phyloP scores from a whole-genome alignment of 2,329 filamentous ascomycete species.

The Cadophora malorum region DNA sequence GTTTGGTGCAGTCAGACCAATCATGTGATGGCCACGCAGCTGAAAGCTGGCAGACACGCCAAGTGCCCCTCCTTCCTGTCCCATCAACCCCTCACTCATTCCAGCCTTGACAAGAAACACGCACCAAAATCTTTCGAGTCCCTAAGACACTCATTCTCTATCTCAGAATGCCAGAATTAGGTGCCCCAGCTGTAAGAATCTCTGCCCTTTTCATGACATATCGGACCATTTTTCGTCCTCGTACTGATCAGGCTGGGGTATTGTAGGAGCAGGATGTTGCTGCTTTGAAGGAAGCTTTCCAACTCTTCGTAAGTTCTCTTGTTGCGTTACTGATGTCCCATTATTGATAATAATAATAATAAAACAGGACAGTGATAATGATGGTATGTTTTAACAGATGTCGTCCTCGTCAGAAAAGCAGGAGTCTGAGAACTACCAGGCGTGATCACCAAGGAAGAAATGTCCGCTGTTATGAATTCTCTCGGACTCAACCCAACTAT shows the following conservation, averaged over 20 bases:
- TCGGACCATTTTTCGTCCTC: neutral
- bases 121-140: neutral
- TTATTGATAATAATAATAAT: neutral
- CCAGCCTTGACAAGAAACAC: slow-evolving; percentile 6
- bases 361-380: slow-evolving; percentile 23
- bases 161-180: slow-evolving; percentile 17
- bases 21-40: slow-evolving; percentile 18
- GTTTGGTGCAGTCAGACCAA: neutral
- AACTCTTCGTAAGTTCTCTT: slow-evolving; percentile 29
- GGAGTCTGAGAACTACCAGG: slow-evolving; percentile 48
- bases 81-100: slow-evolving; percentile 18
- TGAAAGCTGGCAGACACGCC: neutral
- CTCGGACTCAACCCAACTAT: slow-evolving; percentile 68
- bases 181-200: slow-evolving; percentile 14
- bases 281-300: slow-evolving; percentile 32
- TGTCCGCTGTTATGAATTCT: slow-evolving; percentile 68
- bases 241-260: slow-evolving; percentile 12
- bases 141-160: neutral
- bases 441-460: slow-evolving; percentile 68
- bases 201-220: neutral
- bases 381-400: slow-evolving; percentile 15
- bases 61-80: slow-evolving; percentile 21
- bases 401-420: neutral
- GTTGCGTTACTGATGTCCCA: neutral
- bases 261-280: slow-evolving; percentile 19